A percentile compares a stretch with the other conserved stretches of the same genome.
Evolutionary conservation across 352 stramenopile genomes (phyloP).

Genomic region (Aphanomyces invadans): DNA sequence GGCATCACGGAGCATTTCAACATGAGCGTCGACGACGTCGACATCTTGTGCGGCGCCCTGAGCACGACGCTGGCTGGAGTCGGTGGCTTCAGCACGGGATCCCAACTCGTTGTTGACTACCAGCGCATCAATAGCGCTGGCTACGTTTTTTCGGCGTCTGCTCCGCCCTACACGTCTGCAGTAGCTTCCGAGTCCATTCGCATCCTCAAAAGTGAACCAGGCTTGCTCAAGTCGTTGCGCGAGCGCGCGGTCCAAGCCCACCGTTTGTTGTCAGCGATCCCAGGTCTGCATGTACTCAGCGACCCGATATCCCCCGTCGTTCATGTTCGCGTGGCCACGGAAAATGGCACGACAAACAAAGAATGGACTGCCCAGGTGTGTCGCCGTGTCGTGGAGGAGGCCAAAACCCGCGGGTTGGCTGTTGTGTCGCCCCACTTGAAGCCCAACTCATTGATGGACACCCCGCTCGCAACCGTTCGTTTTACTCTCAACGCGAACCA

Average conservation of each 20-base stretch:
- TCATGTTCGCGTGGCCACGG: slow-evolving; percentile 51
- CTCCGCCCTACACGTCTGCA: slow-evolving; percentile 92
- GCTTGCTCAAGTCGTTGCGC: slow-evolving; percentile 60
- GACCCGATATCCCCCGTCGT: slow-evolving; percentile 59
- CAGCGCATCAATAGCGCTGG: slow-evolving; percentile 96
- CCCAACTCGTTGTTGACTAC: slow-evolving; percentile 95
- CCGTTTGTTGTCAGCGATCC: slow-evolving; percentile 37
- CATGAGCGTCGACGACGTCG: slow-evolving; percentile 68
- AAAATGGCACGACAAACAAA: slow-evolving; percentile 39
- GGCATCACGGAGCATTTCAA: slow-evolving; percentile 81
- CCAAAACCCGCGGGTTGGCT: slow-evolving; percentile 50
- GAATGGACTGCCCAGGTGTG: slow-evolving; percentile 48
- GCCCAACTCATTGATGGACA: slow-evolving; percentile 43
- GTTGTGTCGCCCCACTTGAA: slow-evolving; percentile 74
- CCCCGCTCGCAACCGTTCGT: slow-evolving; percentile 59
- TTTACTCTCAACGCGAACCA: slow-evolving; percentile 69
- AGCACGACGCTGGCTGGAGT: slow-evolving; percentile 90
- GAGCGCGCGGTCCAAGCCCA: slow-evolving; percentile 57
- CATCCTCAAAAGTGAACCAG: slow-evolving; percentile 72
- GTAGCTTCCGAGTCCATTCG: slow-evolving; percentile 80
- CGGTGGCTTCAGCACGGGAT: slow-evolving; percentile 95
- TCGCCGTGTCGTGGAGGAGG: slow-evolving; percentile 54
- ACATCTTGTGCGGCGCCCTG: slow-evolving; percentile 94
- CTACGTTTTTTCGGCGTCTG: slow-evolving; percentile 98
- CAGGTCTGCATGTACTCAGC: slow-evolving; percentile 47